Evolutionary conservation across 108 stramenopile species (phyloP).

Genomic region (Nannochloropsis gaditana): DNA sequence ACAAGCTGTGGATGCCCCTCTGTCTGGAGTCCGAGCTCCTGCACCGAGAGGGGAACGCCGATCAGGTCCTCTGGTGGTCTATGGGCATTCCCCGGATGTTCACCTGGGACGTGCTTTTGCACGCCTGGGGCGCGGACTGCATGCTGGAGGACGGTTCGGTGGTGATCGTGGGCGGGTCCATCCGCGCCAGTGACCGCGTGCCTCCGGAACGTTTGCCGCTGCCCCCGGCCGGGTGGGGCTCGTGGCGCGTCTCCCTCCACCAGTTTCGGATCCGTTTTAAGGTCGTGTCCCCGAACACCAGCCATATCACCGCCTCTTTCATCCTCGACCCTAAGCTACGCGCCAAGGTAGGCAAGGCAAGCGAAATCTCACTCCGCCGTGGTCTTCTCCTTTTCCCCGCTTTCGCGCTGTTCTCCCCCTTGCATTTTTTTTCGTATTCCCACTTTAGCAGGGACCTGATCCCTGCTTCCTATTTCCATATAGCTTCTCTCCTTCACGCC

Average conservation of each 20-base stretch:
- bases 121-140: slow-evolving; percentile 1
- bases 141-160: neutral
- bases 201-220: neutral
- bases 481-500: neutral
- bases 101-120: neutral
- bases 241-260: neutral
- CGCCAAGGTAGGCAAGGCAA: neutral
- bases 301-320: neutral
- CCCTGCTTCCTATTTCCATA: too few species aligned
- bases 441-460: neutral
- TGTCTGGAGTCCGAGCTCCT: neutral
- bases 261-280: slow-evolving; percentile 3
- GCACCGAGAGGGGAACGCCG: neutral
- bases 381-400: too few species aligned
- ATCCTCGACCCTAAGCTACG: neutral
- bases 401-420: neutral
- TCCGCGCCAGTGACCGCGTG: neutral
- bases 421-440: neutral
- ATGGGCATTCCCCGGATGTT: neutral
- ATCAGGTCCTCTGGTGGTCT: neutral
- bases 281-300: neutral
- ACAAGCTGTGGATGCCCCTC: neutral
- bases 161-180: neutral
- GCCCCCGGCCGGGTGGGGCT: neutral
- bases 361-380: neutral